Conservation (phyloP, 2,329 filamentous ascomycete species). For the Aspergillus proliferans region DNA sequence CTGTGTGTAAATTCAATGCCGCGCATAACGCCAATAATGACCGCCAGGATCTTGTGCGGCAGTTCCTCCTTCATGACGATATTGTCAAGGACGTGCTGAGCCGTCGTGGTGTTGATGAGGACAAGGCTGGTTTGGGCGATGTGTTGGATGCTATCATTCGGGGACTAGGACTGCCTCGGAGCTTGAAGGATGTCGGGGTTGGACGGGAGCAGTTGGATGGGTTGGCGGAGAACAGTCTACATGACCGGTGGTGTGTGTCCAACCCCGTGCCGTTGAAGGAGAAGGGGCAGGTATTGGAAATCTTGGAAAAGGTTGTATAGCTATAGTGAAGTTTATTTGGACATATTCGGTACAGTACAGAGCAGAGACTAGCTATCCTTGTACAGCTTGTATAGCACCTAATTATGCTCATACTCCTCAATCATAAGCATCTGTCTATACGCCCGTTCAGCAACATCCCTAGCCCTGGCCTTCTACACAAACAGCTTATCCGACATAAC, state of each 20-base stretch:
- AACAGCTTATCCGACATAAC: no score
- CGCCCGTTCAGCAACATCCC: no score
- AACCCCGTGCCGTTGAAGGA: slow-evolving; percentile 47
- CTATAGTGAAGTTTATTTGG: no score
- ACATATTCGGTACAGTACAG: no score
- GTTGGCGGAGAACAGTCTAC: slow-evolving; percentile 46
- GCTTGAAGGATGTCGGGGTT: slow-evolving; percentile 47
- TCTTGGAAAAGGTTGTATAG: slow-evolving; percentile 40
- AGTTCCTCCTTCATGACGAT: slow-evolving; percentile 35
- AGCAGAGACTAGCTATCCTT: no score
- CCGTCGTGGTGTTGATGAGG: slow-evolving; percentile 19
- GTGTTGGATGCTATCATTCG: slow-evolving; percentile 47
- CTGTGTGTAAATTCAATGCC: slow-evolving; percentile 53
- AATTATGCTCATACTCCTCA: no score
- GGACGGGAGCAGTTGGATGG: slow-evolving; percentile 42
- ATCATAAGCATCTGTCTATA: no score
- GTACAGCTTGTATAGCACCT: no score
- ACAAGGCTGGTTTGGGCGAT: slow-evolving; percentile 43
- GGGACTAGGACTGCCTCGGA: slow-evolving; percentile 50
- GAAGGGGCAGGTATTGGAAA: slow-evolving; percentile 47
- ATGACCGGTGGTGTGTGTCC: slow-evolving; percentile 46
- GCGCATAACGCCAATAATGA: slow-evolving; percentile 37
- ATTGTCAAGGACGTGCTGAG: slow-evolving; percentile 34
- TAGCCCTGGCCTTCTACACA: no score
- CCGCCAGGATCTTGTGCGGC: slow-evolving; percentile 36